Evolutionary conservation across 164 flowering plant species (phyloP).

Genomic region (Dillenia turbinata): DNA sequence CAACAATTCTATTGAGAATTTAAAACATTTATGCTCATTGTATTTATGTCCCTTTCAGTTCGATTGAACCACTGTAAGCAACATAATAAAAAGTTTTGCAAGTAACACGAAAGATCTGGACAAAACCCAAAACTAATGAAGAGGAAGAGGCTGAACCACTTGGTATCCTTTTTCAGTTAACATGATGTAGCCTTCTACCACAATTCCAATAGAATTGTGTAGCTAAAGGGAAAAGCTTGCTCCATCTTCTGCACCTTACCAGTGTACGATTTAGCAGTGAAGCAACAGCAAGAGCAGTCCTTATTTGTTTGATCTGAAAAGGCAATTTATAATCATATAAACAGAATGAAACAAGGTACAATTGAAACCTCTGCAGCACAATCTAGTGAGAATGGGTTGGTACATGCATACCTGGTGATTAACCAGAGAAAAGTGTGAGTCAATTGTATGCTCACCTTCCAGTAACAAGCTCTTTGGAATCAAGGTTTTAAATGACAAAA

Average conservation of each 20-base stretch:
- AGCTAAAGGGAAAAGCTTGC: no score
- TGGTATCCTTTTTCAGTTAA: no score
- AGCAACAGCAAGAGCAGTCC: constrained; percentile 90
- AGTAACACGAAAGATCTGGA: no score
- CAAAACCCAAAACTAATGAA: no score
- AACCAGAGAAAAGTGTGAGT: constrained; percentile 80
- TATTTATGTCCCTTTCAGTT: no score
- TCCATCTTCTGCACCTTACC: constrained; percentile 40
- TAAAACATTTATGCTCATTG: no score
- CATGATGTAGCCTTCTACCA: no score
- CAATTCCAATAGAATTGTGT: no score
- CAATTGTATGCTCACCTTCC: constrained; percentile 73
- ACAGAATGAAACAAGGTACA: constrained; percentile 1
- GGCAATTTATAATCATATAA: constrained; percentile 2
- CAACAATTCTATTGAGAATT: no score
- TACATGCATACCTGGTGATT: constrained; percentile 69
- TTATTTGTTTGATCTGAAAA: constrained; percentile 87
- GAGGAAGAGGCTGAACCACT: no score
- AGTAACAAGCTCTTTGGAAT: constrained; percentile 83
- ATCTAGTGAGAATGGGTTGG: constrained; percentile 7
- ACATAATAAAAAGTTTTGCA: no score
- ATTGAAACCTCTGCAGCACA: constrained; percentile 1
- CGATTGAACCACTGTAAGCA: no score
- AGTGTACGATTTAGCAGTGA: constrained; percentile 77
- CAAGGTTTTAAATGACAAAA: constrained; percentile 80